Evolutionary conservation across 805 yeast genomes (phyloP), one percentile per base, ranked within the genome.

Genomic region (Teunomyces aglyptinius): DNA sequence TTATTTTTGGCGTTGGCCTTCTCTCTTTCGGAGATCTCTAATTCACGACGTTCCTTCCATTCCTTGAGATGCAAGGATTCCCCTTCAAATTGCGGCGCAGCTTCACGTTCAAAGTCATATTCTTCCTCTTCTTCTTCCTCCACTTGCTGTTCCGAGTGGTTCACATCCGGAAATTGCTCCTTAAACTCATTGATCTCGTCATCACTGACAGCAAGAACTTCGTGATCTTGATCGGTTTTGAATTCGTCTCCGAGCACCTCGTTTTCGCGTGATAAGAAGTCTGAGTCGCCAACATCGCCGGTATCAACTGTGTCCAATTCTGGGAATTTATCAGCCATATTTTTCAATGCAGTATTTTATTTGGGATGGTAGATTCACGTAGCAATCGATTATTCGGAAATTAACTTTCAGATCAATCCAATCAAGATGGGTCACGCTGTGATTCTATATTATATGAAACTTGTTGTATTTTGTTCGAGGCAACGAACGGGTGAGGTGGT

Each of bases 1-100:
- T 85, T 80, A 63, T 81, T 86, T 55, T 80, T 71, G 16, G 70
- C 71, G 56, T 86, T 84, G 52, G 80, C 81, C 55, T 78, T 83
- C 60, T 92, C 98, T 61, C 96, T 80, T 59, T 87, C 81, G 45
- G 78, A 73, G 50, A 92, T 83, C 64, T 90, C 96, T 48, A 86
- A 74, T 41, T 82, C 86, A 59, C 89, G 80, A 57, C 89, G 83
- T 57, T 82, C 84, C 61, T 80, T 83, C 99, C 99, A 92, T 61
- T 85, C 88, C 36, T 56, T 60, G 53, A 71, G 59, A 27, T 65
- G 71, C 55, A 76, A 79, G 28, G 89, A 78, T 49, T 82, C 85
- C 19, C 75, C 73, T 41, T 54, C 58, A 29, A 52, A 49, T 31
- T 44, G 34, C 18, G 48, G 40, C 10, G 47, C 49, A 2, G 58